A percentile compares a stretch with the other conserved stretches of the same genome.
These are phyloP conservation scores for Trichoderma guizhouense DNA, from an alignment of 2,329 filamentous ascomycete species.

Conservation along the genomic window DNA sequence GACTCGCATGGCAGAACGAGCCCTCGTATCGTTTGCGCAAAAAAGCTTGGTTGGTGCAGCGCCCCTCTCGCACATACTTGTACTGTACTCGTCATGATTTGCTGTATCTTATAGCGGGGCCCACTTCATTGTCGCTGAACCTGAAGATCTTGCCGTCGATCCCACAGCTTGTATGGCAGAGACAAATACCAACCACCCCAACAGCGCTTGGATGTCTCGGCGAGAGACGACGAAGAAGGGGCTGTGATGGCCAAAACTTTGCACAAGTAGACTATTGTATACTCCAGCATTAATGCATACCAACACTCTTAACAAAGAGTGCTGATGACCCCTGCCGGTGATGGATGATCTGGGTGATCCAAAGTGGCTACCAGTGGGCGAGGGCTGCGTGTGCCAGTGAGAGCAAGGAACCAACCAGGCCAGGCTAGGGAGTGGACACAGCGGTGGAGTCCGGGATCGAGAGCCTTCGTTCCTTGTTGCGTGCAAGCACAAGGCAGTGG, in stretches of 20 bases:
- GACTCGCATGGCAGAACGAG: not conserved
- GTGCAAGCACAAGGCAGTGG: not conserved
- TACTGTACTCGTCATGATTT: constrained; percentile 8
- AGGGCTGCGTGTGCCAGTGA: constrained; percentile 12
- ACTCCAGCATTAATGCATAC: not conserved
- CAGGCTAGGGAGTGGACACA: not conserved
- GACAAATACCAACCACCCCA: not conserved
- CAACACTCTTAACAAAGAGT: not conserved
- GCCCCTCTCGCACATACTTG: constrained; percentile 1
- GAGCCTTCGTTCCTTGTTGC: not conserved
- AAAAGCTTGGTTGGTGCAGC: constrained; percentile 4
- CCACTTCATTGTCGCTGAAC: constrained; percentile 16
- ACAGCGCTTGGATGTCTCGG: not conserved
- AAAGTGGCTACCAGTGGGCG: not conserved
- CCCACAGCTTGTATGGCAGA: not conserved
- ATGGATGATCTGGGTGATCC: constrained; percentile 9
- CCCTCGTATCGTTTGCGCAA: not conserved
- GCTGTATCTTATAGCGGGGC: not conserved
- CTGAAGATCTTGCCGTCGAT: constrained; percentile 17
- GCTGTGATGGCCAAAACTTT: not conserved
- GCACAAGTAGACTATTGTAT: not conserved
- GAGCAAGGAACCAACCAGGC: not conserved
- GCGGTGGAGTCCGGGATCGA: constrained; percentile 3
- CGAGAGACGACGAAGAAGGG: not conserved
- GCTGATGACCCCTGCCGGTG: not conserved